Base-by-base conservation (phyloP, 441 rosid genomes). In the Croton setiger region DNA sequence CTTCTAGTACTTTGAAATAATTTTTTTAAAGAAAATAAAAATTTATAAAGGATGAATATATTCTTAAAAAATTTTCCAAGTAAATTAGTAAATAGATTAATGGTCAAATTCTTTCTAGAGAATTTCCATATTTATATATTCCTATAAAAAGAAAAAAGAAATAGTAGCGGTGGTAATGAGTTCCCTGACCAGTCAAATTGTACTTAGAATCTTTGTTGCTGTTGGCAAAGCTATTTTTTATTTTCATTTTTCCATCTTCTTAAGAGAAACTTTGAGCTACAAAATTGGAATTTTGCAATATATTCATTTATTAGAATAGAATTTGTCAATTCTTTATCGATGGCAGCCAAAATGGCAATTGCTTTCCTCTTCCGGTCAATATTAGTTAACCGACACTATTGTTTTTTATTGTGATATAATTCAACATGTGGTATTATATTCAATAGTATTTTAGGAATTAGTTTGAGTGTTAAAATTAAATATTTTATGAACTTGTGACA, bases 381-480 rank as follows among this genome's bases (percentile, higher is more conserved):
- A 39, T 72, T 74, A 76, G 79, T 48, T 77, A 74, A 69, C 77
- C 79, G 66, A 72, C 79, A 23, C 5, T 4, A 18, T 55, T 61
- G 44, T 60, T 11, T 9, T 4, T 27, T 18, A 72, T 66, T 10
- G 23, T 2, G 54, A 47, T 39, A 64, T 7, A 44, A 52, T 61
- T 60, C 15, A 53, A 44, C 68, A 72, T 65, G 76, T 64, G 73
- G 5, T 48, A 57, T 58, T 15, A 59, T 66, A 51, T 59, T 47
- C 6, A 36, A 59, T 5, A 45, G 35, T 11, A 18, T 33, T n/a
- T n/a, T n/a, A n/a, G n/a, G n/a, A n/a, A 27, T 27, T 27, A 27
- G 31, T 27, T 27, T 27, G 31, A 27, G 31, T 27, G 31, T 27
- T 27, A 27, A 27, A 27, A 2, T 27, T 27, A 27, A 2, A 27